Percentiles rank a stretch among this genome's conserved stretches.
phyloP scores from a whole-genome alignment of 2,329 filamentous ascomycete genomes.

The Ophidiomyces ophidiicola region DNA sequence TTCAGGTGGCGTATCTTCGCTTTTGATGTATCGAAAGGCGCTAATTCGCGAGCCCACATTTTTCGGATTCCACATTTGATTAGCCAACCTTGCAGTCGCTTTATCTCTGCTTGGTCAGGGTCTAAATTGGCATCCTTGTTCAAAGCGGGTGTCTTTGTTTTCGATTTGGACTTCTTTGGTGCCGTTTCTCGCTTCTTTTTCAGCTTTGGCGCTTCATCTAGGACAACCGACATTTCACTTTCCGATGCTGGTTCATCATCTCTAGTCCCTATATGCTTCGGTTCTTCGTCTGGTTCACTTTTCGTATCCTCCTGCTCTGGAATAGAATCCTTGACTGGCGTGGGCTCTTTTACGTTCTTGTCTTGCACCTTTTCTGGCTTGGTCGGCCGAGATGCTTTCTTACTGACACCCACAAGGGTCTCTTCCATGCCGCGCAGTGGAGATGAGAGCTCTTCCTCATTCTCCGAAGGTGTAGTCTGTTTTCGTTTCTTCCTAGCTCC shows the following conservation, averaged over 20 bases:
- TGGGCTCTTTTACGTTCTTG: background rate
- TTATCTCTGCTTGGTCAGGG: conserved; percentile 67
- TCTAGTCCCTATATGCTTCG: conserved; percentile 6
- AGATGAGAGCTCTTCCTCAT: background rate
- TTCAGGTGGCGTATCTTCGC: conserved; percentile 76
- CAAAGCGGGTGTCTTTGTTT: conserved; percentile 23
- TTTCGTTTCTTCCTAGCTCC: conserved; percentile 28
- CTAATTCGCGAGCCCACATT: conserved; percentile 77
- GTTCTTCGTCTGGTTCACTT: background rate
- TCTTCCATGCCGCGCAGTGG: background rate
- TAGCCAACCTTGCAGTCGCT: conserved; percentile 74
- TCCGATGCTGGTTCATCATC: conserved; percentile 32
- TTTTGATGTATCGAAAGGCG: conserved; percentile 57
- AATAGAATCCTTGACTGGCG: conserved; percentile 2
- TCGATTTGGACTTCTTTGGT: conserved; percentile 20
- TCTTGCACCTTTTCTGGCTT: background rate
- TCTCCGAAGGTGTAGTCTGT: conserved; percentile 19
- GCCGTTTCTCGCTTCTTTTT: conserved; percentile 23
- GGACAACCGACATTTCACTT: conserved; percentile 59
- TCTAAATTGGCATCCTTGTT: conserved; percentile 35
- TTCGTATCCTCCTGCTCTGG: conserved; percentile 11
- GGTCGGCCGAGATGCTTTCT: too few species aligned
- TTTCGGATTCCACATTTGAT: conserved; percentile 86
- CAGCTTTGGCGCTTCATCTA: conserved; percentile 57
- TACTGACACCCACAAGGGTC: too few species aligned